Evolutionary conservation across 2,329 filamentous ascomycete species (phyloP).

Genomic region (Penicillium palitans): DNA sequence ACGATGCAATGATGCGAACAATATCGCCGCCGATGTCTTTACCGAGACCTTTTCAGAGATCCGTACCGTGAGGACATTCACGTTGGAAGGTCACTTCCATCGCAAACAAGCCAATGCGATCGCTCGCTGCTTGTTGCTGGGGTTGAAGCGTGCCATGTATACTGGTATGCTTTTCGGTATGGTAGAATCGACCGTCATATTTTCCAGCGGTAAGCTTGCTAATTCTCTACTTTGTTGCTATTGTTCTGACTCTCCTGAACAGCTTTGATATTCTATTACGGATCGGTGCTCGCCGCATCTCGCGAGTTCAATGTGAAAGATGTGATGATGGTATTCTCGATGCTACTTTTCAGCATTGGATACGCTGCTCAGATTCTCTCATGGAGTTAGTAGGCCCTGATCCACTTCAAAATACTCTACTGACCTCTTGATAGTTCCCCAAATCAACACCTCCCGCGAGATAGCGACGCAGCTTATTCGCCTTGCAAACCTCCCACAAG

Average conservation of each 20-base stretch:
- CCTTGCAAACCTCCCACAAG: conserved; percentile 61
- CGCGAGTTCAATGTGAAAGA: conserved; percentile 53
- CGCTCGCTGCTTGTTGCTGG: conserved; percentile 57
- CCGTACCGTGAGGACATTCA: conserved; percentile 72
- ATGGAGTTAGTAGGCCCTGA: conserved; percentile 48
- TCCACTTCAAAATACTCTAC: not conserved
- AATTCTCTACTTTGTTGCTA: too few species aligned
- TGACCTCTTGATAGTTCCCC: conserved; percentile 58
- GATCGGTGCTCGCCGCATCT: conserved; percentile 61
- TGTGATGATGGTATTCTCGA: conserved; percentile 73
- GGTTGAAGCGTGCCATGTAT: conserved; percentile 65
- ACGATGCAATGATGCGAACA: conserved; percentile 63
- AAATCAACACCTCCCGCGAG: conserved; percentile 72
- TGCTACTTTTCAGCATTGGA: conserved; percentile 80
- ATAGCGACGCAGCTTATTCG: conserved; percentile 71
- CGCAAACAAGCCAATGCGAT: conserved; percentile 60
- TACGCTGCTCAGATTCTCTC: conserved; percentile 67
- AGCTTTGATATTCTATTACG: conserved; percentile 83
- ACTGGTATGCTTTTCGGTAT: conserved; percentile 73
- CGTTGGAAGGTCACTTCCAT: conserved; percentile 70
- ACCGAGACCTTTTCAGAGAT: conserved; percentile 78
- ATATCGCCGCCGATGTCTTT: conserved; percentile 62
- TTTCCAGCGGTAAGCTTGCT: conserved; percentile 56
- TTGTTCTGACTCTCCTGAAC: conserved; percentile 12
- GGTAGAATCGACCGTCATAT: conserved; percentile 70